Evolutionary conservation across 164 flowering plant genomes (phyloP).

Genomic region (Saururus chinensis): DNA sequence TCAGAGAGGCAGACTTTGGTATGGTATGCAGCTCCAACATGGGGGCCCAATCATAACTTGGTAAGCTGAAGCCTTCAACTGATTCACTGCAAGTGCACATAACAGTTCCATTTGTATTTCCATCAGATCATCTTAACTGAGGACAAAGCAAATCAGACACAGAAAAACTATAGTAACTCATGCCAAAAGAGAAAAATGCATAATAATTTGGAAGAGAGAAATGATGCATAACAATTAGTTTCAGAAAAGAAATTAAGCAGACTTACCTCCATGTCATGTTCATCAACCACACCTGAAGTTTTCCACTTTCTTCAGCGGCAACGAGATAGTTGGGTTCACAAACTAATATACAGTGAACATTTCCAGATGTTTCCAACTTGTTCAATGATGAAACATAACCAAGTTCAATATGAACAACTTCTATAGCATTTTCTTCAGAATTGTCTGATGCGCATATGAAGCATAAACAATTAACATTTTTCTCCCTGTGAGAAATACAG

Average conservation of each 20-base stretch:
- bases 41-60: constrained; percentile 20
- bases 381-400: constrained; percentile 57
- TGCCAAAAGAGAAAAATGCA: too few relatives aligned
- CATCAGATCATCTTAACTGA: neutral
- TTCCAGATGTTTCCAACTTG: constrained; percentile 34
- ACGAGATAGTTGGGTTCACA: constrained; percentile 63
- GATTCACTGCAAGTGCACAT: neutral
- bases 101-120: neutral
- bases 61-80: neutral
- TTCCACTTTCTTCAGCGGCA: constrained; percentile 69
- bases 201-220: too few relatives aligned
- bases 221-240: too few relatives aligned
- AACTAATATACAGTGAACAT: constrained; percentile 52
- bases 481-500: constrained; percentile 36
- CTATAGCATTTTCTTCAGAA: constrained; percentile 48
- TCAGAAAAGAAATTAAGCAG: too few relatives aligned
- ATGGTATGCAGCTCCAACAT: constrained; percentile 60
- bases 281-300: constrained; percentile 73
- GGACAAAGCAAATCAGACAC: neutral
- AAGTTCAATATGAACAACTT: constrained; percentile 50
- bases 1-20: constrained; percentile 41
- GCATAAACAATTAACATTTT: constrained; percentile 49
- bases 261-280: constrained; percentile 77
- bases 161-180: neutral
- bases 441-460: constrained; percentile 39